phyloP scores from a whole-genome alignment of 1,139 yeast genomes.

The Scheffersomyces cryptocercus region DNA sequence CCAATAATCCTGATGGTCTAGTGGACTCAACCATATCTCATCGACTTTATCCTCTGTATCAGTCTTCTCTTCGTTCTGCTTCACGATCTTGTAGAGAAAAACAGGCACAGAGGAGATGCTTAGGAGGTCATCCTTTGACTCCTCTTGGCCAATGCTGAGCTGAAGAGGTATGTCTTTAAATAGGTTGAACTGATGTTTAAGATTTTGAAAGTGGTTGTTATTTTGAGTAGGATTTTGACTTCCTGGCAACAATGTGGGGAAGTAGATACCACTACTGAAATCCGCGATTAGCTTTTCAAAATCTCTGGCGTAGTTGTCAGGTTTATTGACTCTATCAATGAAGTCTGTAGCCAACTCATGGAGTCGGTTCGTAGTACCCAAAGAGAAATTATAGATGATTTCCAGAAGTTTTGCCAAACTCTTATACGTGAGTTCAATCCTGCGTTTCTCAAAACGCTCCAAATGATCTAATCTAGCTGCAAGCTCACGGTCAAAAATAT shows the following conservation, averaged over 20 bases:
- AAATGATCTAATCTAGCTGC: conserved; percentile 22
- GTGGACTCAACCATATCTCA: conserved; percentile 31
- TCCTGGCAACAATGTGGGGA: conserved; percentile 26
- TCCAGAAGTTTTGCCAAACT: conserved; percentile 40
- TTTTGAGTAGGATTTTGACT: conserved; percentile 26
- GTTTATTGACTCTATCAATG: conserved; percentile 25
- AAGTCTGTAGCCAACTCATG: conserved; percentile 29
- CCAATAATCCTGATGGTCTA: conserved; percentile 39
- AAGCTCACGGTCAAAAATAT: conserved; percentile 32
- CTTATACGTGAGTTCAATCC: conserved; percentile 36
- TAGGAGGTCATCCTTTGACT: conserved; percentile 19
- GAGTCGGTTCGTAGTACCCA: conserved; percentile 28
- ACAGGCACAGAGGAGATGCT: conserved; percentile 37
- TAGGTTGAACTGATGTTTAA: conserved; percentile 40
- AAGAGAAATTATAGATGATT: conserved; percentile 29
- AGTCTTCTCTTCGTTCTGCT: conserved; percentile 20
- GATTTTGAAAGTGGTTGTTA: conserved; percentile 39
- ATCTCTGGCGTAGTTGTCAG: conserved; percentile 31
- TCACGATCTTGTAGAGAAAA: conserved; percentile 28
- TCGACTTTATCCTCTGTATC: conserved; percentile 7
- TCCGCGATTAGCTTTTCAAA: conserved; percentile 22
- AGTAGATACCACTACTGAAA: conserved; percentile 43
- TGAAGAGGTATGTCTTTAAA: conserved; percentile 47
- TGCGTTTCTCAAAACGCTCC: conserved; percentile 39
- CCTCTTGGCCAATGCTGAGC: conserved; percentile 14